These are phyloP conservation scores for Secale cereale DNA, from an alignment of 176 grass and related monocot genomes.

Conservation along the genomic window DNA sequence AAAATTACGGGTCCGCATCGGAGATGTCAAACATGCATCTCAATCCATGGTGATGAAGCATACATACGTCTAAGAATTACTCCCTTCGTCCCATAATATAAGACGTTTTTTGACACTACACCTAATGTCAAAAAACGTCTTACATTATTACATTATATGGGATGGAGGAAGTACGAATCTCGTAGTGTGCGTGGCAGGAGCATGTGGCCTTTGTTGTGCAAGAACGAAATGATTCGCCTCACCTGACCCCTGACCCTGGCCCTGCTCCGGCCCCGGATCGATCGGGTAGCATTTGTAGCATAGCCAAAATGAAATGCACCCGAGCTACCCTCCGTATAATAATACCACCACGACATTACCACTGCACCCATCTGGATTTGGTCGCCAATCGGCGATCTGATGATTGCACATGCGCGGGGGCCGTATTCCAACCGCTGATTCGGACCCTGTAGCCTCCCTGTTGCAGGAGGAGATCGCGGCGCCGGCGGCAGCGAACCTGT, in stretches of 20 bases:
- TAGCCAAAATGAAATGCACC: conserved; percentile 25
- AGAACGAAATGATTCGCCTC: conserved; percentile 5
- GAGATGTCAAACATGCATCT: too few species aligned
- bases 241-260: neutral
- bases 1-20: too few species aligned
- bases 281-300: neutral
- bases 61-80: neutral
- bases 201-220: neutral
- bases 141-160: too few species aligned
- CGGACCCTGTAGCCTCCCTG: neutral
- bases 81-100: too few species aligned
- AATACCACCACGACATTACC: neutral
- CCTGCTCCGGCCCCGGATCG: neutral
- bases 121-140: too few species aligned
- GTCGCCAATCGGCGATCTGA: neutral
- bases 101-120: too few species aligned
- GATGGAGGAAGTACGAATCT: neutral
- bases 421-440: neutral
- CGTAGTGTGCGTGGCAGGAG: neutral
- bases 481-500: neutral
- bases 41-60: too few species aligned
- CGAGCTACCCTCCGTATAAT: neutral
- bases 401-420: conserved; percentile 48
- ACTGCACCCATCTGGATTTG: conserved; percentile 2
- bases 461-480: neutral